Evolutionary conservation across 2,329 filamentous ascomycete genomes (phyloP), one percentile per base, ranked within the genome.

Genomic region (Akanthomyces uredinophilus): DNA sequence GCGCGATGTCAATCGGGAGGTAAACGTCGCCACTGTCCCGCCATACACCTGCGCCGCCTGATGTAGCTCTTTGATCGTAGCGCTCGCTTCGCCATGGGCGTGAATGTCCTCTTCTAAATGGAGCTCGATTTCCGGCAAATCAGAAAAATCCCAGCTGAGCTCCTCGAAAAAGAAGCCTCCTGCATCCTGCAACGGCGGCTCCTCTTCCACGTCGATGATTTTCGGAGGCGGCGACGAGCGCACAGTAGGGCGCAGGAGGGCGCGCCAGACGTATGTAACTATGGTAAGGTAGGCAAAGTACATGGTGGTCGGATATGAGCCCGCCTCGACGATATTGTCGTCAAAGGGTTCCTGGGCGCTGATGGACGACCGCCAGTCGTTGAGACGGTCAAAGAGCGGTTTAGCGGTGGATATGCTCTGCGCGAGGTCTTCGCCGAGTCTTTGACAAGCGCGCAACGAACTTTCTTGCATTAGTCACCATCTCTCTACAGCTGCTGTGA

Each of bases 221-320:
- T 50, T 32, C 16, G 62, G 62, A 49, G 61, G 63, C 22, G 63
- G 61, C 24, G 63, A 60, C 6, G 61, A 66, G 18, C 63, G 64
- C 37, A 63, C 63, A 18, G 63, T 59, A 22, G 64, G 60, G 5
- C 64, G 57, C 8, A 66, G 58, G n/a, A 66, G 44, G 11, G 64
- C 64, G 7, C 63, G 60, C 63, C 63, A 66, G 4, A 63, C 57
- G 35, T 63, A 64, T 10, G 64, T 61, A 22, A 62, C 64, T 2
- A 62, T 39, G 44, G 54, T 64, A 2, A 66, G 61, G 53, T 66
- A 64, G 14, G 63, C 53, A 59, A 66, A 66, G 39, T 64, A 64
- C 27, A 61, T 51, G n/a, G 64, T 60, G 18, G 59, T 60, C 24
- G 60, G 64, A 47, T 63, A 65, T 5, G 22, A 4, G 16, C 16